A percentile compares a stretch with the other conserved stretches of the same genome.
These are phyloP conservation scores for Flaveria robusta DNA, from an alignment of 129 eudicot species.

Conservation along the genomic window DNA sequence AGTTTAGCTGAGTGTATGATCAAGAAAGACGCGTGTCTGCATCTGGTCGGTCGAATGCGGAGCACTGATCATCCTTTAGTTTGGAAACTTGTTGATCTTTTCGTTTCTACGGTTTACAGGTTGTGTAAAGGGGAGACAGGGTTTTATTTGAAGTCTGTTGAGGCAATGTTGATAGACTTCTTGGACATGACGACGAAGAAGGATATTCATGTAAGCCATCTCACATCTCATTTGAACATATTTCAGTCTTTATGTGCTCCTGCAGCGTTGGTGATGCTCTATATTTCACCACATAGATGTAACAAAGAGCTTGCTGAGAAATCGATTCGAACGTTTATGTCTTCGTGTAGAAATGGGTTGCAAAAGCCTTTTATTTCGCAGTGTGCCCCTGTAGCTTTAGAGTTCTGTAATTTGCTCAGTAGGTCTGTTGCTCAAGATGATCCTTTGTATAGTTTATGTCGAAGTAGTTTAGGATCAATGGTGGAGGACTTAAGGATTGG, in stretches of 20 bases:
- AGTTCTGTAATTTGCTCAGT: slow-evolving; percentile 71
- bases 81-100: slow-evolving; percentile 54
- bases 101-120: slow-evolving; percentile 47
- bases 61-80: slow-evolving; percentile 65
- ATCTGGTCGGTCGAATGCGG: slow-evolving; percentile 69
- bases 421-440: slow-evolving; percentile 40
- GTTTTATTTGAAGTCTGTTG: slow-evolving; percentile 15
- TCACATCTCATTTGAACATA: slow-evolving; percentile 47
- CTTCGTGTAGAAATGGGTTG: slow-evolving; percentile 25
- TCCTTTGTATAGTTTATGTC: slow-evolving; percentile 53
- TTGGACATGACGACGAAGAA: slow-evolving; percentile 27
- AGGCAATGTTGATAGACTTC: slow-evolving; percentile 25
- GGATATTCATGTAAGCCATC: slow-evolving; percentile 20
- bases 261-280: slow-evolving; percentile 61
- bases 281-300: slow-evolving; percentile 42
- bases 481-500: slow-evolving; percentile 43
- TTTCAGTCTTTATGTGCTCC: slow-evolving; percentile 61
- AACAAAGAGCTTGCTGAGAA: slow-evolving; percentile 51
- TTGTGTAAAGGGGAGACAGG: slow-evolving; percentile 38
- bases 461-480: slow-evolving; percentile 61
- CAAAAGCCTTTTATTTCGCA: slow-evolving; percentile 32
- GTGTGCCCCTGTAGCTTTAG: slow-evolving; percentile 60
- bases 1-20: slow-evolving; percentile 52
- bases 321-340: slow-evolving; percentile 45
- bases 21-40: slow-evolving; percentile 46